These are phyloP conservation scores for Plectosphaerella sp. DNA, from an alignment of 2,329 filamentous ascomycete genomes.

Conservation along the genomic window DNA sequence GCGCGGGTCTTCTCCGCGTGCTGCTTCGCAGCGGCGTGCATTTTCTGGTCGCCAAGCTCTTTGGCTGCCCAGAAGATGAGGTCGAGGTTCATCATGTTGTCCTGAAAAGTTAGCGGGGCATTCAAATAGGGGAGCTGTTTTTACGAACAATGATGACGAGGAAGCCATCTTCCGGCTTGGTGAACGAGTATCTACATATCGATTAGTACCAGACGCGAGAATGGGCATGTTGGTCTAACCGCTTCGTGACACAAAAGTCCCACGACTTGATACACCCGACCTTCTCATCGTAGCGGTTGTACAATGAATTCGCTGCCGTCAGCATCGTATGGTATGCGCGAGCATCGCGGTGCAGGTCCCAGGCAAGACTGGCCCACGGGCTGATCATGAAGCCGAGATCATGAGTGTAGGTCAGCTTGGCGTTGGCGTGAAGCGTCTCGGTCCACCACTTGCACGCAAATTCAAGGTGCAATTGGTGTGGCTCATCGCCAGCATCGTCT, in stretches of 20 bases:
- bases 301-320: slow-evolving; percentile 28
- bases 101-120: slow-evolving; percentile 13
- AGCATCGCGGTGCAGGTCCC: slow-evolving; percentile 32
- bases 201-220: too few relatives aligned
- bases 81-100: slow-evolving; percentile 36
- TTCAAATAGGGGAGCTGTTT: background rate
- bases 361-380: slow-evolving; percentile 30
- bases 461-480: slow-evolving; percentile 20
- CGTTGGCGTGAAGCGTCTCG: slow-evolving; percentile 27
- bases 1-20: slow-evolving; percentile 34
- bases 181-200: slow-evolving; percentile 22
- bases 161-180: slow-evolving; percentile 28
- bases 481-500: background rate
- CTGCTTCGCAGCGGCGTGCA: slow-evolving; percentile 27
- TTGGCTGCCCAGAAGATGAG: slow-evolving; percentile 34
- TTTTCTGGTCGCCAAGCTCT: slow-evolving; percentile 21
- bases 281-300: slow-evolving; percentile 25
- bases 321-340: slow-evolving; percentile 27
- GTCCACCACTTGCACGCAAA: slow-evolving; percentile 38
- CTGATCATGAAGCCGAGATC: slow-evolving; percentile 39
- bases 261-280: slow-evolving; percentile 34
- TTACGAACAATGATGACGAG: slow-evolving; percentile 33
- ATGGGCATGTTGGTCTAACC: background rate
- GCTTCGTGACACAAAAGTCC: slow-evolving; percentile 35
- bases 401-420: slow-evolving; percentile 28